Percentiles rank a stretch among this genome's conserved stretches.
These are phyloP conservation scores for Viscum album DNA, from an alignment of 177 flowering plant species.

Conservation along the genomic window DNA sequence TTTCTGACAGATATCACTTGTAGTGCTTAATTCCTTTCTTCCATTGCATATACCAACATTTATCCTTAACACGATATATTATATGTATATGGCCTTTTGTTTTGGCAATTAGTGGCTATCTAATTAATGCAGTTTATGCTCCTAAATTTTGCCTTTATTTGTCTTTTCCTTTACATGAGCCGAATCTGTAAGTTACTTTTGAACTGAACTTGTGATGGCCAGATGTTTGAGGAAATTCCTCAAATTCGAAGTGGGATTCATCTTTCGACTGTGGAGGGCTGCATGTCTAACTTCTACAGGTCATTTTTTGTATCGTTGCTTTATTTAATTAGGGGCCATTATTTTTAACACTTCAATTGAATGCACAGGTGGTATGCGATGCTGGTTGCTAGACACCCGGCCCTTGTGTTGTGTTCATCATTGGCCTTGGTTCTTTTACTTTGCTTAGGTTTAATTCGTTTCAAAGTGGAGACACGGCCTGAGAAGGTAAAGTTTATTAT, in stretches of 20 bases:
- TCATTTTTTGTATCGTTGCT: conserved; percentile 17
- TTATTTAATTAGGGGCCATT: not conserved
- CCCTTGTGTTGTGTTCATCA: conserved; percentile 60
- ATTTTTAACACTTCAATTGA: conserved; percentile 14
- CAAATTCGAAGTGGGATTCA: conserved; percentile 37
- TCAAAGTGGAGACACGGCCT: conserved; percentile 91
- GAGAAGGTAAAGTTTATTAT: conserved; percentile 62
- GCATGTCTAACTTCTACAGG: conserved; percentile 86
- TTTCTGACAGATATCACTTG: no score
- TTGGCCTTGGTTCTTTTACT: conserved; percentile 60
- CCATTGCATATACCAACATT: no score
- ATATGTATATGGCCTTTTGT: no score
- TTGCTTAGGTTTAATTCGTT: conserved; percentile 78
- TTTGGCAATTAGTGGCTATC: no score
- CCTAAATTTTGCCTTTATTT: no score
- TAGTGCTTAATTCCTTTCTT: no score
- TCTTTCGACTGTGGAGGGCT: conserved; percentile 81
- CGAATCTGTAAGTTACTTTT: not conserved
- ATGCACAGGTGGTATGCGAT: conserved; percentile 76
- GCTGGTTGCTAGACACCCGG: conserved; percentile 83
- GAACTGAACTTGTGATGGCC: conserved; percentile 13
- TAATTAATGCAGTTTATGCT: no score
- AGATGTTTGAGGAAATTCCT: conserved; percentile 60
- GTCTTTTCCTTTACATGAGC: no score
- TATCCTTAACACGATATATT: no score